Conservation (phyloP, 2,329 filamentous ascomycete species). For the Fusarium piperis region DNA sequence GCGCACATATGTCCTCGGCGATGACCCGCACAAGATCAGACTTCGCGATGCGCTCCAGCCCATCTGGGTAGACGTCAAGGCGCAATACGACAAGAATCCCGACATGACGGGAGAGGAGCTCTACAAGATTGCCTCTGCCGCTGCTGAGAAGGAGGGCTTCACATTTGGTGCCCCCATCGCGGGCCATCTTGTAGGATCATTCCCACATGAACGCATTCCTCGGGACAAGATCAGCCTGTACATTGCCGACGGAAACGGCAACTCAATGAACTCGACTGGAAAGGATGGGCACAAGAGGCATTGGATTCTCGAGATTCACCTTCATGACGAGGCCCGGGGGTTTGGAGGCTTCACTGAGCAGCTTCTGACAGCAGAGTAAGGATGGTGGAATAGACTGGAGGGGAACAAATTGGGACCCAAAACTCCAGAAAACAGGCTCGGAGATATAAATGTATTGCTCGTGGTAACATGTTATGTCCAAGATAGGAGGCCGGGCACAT, state of each 20-base stretch:
- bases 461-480: background rate
- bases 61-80: conserved; percentile 53
- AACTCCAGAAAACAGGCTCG: background rate
- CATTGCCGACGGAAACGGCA: background rate
- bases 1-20: conserved; percentile 59
- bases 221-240: background rate
- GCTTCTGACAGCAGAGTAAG: background rate
- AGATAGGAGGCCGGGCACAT: background rate
- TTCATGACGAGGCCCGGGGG: background rate
- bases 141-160: background rate
- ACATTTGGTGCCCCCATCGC: background rate
- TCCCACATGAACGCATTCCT: background rate
- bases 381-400: background rate
- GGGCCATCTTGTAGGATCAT: background rate
- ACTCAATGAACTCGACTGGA: background rate
- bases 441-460: background rate
- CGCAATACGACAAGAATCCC: background rate
- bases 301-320: background rate
- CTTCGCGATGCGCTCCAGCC: conserved; percentile 58
- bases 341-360: background rate
- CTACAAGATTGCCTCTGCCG: background rate
- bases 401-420: background rate
- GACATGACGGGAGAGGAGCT: background rate
- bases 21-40: conserved; percentile 55
- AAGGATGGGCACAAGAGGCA: background rate